Conservation (phyloP, 2,329 filamentous ascomycete species). For the Orbilia ellipsospora region DNA sequence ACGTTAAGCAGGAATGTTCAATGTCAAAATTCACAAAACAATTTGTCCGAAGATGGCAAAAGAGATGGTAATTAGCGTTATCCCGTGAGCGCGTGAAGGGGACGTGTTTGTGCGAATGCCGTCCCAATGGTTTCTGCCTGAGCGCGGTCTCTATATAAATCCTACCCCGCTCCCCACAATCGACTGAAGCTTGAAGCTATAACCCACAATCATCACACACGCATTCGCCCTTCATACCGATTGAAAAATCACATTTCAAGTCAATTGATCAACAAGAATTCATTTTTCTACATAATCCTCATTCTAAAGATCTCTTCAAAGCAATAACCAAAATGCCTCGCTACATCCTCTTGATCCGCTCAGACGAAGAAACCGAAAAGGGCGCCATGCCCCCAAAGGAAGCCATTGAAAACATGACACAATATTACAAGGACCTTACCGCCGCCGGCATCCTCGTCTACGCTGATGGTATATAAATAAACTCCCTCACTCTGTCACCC, state of each 20-base stretch:
- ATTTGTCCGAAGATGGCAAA: too few species aligned
- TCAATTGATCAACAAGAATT: background rate
- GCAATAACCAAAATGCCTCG: slow-evolving; percentile 34
- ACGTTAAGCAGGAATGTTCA: too few species aligned
- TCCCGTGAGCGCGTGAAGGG: slow-evolving; percentile 12
- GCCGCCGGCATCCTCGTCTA: slow-evolving; percentile 42
- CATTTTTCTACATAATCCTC: background rate
- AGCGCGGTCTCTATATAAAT: slow-evolving; percentile 21
- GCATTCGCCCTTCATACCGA: background rate
- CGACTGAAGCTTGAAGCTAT: background rate
- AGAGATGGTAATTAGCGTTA: background rate
- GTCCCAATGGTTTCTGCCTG: background rate
- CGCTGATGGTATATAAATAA: slow-evolving; percentile 34
- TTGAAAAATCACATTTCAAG: background rate
- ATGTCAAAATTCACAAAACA: too few species aligned
- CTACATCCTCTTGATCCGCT: slow-evolving; percentile 42
- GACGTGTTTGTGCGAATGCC: background rate
- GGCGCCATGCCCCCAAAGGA: slow-evolving; percentile 48
- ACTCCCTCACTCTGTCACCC: background rate
- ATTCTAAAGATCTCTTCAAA: background rate
- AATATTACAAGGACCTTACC: slow-evolving; percentile 31
- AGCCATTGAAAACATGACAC: slow-evolving; percentile 46
- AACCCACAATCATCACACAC: background rate
- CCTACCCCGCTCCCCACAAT: background rate
- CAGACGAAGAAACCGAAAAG: slow-evolving; percentile 41